Conservation (phyloP, 108 stramenopile species). For the Aurantiochytrium sp. region DNA sequence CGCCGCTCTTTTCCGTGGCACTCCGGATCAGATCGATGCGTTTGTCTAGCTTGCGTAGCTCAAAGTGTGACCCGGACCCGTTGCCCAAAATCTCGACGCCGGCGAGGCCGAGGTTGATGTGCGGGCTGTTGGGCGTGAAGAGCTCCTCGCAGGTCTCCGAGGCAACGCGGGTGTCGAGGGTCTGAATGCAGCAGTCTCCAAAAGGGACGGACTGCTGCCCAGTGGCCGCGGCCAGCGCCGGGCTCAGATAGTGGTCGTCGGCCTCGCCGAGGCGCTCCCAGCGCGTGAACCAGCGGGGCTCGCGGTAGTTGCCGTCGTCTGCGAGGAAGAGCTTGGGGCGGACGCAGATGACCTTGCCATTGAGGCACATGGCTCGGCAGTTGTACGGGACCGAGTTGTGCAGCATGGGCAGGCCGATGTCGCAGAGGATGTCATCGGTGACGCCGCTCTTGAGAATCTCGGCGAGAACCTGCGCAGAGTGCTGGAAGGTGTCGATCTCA, state of each 20-base stretch:
- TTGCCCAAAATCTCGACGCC: slow-evolving; percentile 95
- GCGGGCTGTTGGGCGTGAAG: slow-evolving; percentile 82
- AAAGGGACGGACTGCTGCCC: slow-evolving; percentile 63
- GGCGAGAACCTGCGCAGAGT: slow-evolving; percentile 82
- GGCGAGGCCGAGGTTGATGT: slow-evolving; percentile 75
- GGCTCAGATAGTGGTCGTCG: slow-evolving; percentile 52
- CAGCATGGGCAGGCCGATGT: slow-evolving; percentile 89
- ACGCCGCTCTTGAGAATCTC: slow-evolving; percentile 66
- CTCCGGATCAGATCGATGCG: slow-evolving; percentile 76
- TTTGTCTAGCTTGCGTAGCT: slow-evolving; percentile 77
- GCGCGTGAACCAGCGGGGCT: slow-evolving; percentile 86
- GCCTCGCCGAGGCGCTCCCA: slow-evolving; percentile 46
- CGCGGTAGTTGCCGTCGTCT: slow-evolving; percentile 95
- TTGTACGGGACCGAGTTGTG: slow-evolving; percentile 84
- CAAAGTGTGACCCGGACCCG: slow-evolving; percentile 91
- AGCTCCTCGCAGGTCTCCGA: slow-evolving; percentile 97
- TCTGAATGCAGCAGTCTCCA: slow-evolving; percentile 62
- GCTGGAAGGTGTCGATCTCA: slow-evolving; percentile 86
- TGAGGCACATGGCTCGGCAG: slow-evolving; percentile 77
- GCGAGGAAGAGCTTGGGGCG: slow-evolving; percentile 81
- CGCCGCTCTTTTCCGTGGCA: slow-evolving; percentile 89
- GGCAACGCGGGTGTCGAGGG: slow-evolving; percentile 71
- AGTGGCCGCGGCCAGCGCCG: slow-evolving; percentile 50
- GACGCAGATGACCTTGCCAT: slow-evolving; percentile 73
- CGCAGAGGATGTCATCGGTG: slow-evolving; percentile 80